Evolutionary conservation across 176 grass and related monocot species (phyloP).

Genomic region (Echinochloa phyllopogon): DNA sequence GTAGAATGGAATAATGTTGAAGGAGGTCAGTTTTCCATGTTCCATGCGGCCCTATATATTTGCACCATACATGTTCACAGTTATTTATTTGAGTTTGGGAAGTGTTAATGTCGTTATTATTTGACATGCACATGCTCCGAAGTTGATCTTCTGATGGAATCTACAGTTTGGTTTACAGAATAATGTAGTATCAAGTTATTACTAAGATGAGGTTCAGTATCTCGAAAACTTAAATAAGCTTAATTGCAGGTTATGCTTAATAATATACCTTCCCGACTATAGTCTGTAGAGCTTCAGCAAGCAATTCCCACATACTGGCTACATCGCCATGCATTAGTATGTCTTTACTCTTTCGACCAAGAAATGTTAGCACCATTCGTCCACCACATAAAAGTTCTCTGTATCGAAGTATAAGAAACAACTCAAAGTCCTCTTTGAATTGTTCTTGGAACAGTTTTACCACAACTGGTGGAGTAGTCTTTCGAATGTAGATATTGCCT

Average conservation of each 20-base stretch:
- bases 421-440: conserved; percentile 32
- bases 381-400: conserved; percentile 37
- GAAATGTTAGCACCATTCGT: conserved; percentile 41
- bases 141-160: background rate
- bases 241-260: background rate
- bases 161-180: background rate
- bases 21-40: background rate
- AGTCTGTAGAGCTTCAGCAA: conserved; percentile 12
- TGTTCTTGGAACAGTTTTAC: conserved; percentile 43
- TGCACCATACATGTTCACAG: background rate
- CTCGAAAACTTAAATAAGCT: background rate
- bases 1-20: background rate
- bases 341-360: conserved; percentile 35
- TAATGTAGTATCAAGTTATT: background rate
- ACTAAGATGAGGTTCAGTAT: background rate
- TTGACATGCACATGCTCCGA: background rate
- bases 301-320: background rate
- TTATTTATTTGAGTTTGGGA: background rate
- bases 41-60: background rate
- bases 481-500: conserved; percentile 28
- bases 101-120: background rate
- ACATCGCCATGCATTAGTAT: conserved; percentile 1
- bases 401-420: conserved; percentile 41
- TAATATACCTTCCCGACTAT: background rate
- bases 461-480: background rate